Evolutionary conservation across 345 rosid genomes (phyloP), one percentile per base, ranked within the genome.

Genomic region (Eucalyptus regnans): DNA sequence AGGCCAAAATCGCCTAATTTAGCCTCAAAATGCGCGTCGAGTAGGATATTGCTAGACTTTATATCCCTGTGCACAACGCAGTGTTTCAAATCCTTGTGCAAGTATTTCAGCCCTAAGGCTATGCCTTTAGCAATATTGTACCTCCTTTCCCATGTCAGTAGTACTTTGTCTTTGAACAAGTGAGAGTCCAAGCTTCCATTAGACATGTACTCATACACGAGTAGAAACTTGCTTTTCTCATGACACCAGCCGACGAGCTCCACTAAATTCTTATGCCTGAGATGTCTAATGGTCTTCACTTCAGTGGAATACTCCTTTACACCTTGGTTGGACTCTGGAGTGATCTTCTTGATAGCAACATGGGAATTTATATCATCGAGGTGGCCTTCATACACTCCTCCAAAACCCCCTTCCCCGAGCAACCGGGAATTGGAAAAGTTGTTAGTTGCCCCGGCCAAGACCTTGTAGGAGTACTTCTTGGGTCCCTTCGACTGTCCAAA

Each of bases 1-100:
- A 90, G 86, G 50, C 93, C 93, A 31, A 93, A 93, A 85, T 93
- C 92, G 0, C 93, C 92, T 1, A 91, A 90, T 86, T 91, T 92
- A 5, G 93, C 90, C 41, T 90, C 86, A 3, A 89, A 90, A 12
- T 44, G 56, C 7, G 87, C 79, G 64, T 91, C 91, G n/a, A 93
- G 33, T 89, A 90, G 51, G 62, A 91, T 15, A 27, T 93, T 93
- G 76, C 91, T 91, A 5, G 92, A 87, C 87, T 91, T 93, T 60
- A 91, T 91, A 41, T 93, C 93, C 2, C 91, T 83, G 14, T 91
- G 94, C 13, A 93, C 68, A 49, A 91, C 91, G 20, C 90, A 91
- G 6, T 50, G 89, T 8, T 93, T 89, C 29, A 93, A 76, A 31
- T 87, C 89, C 86, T 89, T 89, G 17, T 91, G 92, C 33, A 91